Evolutionary conservation across 257 asterid species (phyloP).

Genomic region (Lavandula angustifolia): DNA sequence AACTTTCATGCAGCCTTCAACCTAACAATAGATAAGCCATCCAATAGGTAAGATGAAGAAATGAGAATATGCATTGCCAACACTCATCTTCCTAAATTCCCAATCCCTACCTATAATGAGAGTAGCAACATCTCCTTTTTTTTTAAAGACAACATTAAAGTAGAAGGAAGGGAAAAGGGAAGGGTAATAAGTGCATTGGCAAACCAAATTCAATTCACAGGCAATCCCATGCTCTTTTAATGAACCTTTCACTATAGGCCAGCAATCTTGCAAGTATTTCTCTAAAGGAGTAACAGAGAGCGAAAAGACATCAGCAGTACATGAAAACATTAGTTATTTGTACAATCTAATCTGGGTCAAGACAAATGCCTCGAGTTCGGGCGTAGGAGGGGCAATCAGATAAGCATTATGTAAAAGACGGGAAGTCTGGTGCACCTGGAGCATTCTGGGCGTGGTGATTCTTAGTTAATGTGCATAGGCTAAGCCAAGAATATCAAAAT

Average conservation of each 20-base stretch:
- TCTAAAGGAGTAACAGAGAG: conserved; percentile 53
- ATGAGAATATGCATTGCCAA: background rate
- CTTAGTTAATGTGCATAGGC: too few relatives aligned
- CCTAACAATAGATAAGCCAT: conserved; percentile 44
- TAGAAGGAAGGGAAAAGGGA: background rate
- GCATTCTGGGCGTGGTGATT: too few relatives aligned
- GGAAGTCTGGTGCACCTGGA: too few relatives aligned
- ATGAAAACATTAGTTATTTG: background rate
- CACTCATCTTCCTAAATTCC: background rate
- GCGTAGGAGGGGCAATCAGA: too few relatives aligned
- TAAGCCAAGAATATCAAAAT: too few relatives aligned
- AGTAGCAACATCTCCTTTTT: too few relatives aligned
- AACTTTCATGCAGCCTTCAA: conserved; percentile 91
- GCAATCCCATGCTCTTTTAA: conserved; percentile 70
- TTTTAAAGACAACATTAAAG: too few relatives aligned
- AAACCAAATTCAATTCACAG: conserved; percentile 73
- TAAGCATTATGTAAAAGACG: too few relatives aligned
- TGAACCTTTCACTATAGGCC: conserved; percentile 79
- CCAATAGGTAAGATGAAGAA: conserved; percentile 13
- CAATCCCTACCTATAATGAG: background rate
- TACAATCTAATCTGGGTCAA: background rate
- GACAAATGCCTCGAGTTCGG: too few relatives aligned
- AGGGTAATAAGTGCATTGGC: conserved; percentile 15
- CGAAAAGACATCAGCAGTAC: conserved; percentile 15
- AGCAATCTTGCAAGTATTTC: conserved; percentile 84